Evolutionary conservation across 108 stramenopile species (phyloP).

Genomic region (Fragilaria radians): DNA sequence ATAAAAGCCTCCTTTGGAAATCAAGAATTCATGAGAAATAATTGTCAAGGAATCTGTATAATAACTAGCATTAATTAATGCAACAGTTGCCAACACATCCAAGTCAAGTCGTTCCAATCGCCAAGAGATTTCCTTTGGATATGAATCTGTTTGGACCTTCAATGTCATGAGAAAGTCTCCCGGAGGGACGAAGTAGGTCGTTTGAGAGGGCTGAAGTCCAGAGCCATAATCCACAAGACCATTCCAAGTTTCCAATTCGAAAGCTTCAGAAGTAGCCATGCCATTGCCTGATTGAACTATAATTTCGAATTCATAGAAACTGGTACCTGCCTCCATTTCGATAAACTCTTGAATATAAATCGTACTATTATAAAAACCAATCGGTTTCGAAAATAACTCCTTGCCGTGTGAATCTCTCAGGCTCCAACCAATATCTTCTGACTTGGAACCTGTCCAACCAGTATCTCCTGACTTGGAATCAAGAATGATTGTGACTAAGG

Average conservation of each 20-base stretch:
- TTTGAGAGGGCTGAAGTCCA: neutral
- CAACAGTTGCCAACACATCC: neutral
- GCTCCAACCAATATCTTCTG: neutral
- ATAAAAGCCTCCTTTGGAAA: neutral
- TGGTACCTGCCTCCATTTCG: neutral
- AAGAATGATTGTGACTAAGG: neutral
- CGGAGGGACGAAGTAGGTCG: neutral
- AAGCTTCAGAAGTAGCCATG: neutral
- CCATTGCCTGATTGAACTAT: neutral
- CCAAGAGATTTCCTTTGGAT: neutral
- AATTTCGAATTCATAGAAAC: neutral
- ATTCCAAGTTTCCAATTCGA: neutral
- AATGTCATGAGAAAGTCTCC: neutral
- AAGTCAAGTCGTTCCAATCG: neutral
- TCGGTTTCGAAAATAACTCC: neutral
- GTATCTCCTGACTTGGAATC: neutral
- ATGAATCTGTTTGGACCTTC: neutral
- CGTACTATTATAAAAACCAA: neutral
- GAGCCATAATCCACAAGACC: neutral
- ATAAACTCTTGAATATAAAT: neutral
- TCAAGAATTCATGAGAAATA: neutral
- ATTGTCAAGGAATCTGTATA: neutral
- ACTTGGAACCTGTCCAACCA: no score
- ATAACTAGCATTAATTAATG: neutral
- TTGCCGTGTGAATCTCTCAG: neutral